Evolutionary conservation across 2,329 filamentous ascomycete genomes (phyloP).

Genomic region (Fusarium duplospermum): DNA sequence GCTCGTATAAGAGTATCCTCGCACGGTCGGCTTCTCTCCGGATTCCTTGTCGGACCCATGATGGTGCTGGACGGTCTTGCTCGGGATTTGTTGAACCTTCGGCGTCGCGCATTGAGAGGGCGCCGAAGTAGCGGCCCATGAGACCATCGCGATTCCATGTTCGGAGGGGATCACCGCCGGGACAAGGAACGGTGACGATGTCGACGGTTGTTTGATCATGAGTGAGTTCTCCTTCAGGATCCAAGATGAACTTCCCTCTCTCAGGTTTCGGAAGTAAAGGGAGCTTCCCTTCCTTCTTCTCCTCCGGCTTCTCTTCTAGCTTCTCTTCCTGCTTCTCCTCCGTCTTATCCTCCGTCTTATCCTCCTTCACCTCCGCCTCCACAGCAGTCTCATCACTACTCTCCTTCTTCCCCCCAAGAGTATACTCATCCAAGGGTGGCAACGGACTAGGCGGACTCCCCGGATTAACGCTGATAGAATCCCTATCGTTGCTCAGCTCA

Average conservation of each 20-base stretch:
- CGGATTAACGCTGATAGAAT: constrained; percentile 45
- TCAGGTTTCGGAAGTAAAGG: background rate
- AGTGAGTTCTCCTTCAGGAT: constrained; percentile 51
- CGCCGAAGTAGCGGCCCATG: constrained; percentile 59
- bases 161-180: constrained; percentile 63
- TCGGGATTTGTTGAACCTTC: constrained; percentile 37
- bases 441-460: constrained; percentile 42
- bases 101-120: constrained; percentile 54
- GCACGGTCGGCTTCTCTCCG: constrained; percentile 60
- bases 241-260: constrained; percentile 47
- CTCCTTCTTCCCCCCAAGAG: constrained; percentile 9
- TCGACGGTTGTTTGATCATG: constrained; percentile 67
- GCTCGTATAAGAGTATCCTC: constrained; percentile 64
- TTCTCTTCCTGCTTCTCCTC: constrained; percentile 10
- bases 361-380: background rate
- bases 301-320: constrained; percentile 5
- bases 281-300: constrained; percentile 6
- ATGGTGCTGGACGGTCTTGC: constrained; percentile 46
- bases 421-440: constrained; percentile 32
- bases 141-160: constrained; percentile 65
- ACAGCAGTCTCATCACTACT: constrained; percentile 10
- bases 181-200: constrained; percentile 65
- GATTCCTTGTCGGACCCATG: constrained; percentile 66
- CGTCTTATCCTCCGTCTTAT: background rate
- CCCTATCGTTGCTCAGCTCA: constrained; percentile 35